Conservation (phyloP, 2,329 filamentous ascomycete genomes). For the Penicillium thymicola region DNA sequence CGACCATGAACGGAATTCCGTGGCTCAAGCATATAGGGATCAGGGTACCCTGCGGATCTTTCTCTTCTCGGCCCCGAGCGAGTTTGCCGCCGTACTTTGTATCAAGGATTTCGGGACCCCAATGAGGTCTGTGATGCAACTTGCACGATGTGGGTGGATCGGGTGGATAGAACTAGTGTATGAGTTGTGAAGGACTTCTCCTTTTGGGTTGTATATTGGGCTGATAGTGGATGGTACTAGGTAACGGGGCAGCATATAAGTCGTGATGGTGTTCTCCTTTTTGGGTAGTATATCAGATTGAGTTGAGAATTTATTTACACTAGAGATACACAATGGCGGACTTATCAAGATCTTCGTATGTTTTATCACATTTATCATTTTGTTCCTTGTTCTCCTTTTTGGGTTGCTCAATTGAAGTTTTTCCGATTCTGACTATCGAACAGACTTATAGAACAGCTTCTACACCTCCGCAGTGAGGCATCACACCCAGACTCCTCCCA, state of each 20-base stretch:
- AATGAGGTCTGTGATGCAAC: background rate
- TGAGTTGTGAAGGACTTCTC: background rate
- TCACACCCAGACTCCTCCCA: constrained; percentile 9
- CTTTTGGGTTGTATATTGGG: background rate
- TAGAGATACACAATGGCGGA: constrained; percentile 1
- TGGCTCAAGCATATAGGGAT: background rate
- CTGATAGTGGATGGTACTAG: background rate
- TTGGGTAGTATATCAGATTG: background rate
- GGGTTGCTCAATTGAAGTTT: background rate
- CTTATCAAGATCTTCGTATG: constrained; percentile 4
- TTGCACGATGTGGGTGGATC: background rate
- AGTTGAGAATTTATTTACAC: background rate
- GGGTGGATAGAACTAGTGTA: background rate
- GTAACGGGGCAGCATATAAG: background rate
- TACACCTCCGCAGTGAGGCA: constrained; percentile 12
- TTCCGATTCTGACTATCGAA: constrained; percentile 3
- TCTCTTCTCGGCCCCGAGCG: background rate
- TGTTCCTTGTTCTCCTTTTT: background rate
- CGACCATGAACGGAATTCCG: background rate
- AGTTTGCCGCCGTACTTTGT: background rate
- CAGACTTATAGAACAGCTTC: constrained; percentile 15
- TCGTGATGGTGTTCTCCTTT: background rate
- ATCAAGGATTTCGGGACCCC: background rate
- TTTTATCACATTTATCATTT: background rate
- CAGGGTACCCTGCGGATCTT: background rate